Evolutionary conservation across 139 green algal species (phyloP), one percentile per base, ranked within the genome.

Genomic region (Pseudopediastrum boryanum): DNA sequence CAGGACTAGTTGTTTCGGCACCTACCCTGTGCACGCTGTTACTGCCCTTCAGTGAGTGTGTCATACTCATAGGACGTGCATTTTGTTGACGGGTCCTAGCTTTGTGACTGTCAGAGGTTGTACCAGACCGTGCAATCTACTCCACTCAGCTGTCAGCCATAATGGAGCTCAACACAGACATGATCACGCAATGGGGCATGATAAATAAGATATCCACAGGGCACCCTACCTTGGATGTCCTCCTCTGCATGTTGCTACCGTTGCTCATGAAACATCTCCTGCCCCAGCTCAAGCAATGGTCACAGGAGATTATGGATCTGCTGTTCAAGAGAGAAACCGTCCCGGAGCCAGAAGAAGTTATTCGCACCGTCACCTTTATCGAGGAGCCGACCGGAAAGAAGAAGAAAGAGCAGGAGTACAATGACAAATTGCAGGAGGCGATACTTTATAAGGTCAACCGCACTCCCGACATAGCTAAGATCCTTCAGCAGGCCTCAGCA

Each of bases 161-260:
- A 9, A 62, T 64, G 54, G 54, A 64, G 54, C 33, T 64, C 21
- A 64, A 64, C 19, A 39, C 54, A 36, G 54, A 64, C 54, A 7
- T 64, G 54, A 23, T 68, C 29, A 41, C 43, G 59, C 59, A 77
- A 51, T 77, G 21, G 19, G 69, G 69, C 33, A 50, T 77, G 5
- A 79, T 79, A 42, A 48, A 29, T 27, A 79, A 79, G 71, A 36
- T 79, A 27, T 70, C 52, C 3, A 70, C 71, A 3, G 79, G 79
- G 23, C 44, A 85, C 66, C 41, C 54, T 19, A 35, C 63, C 21
- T 59, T 87, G 10, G 83, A 87, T 42, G 63, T 83, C 13, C 25
- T 78, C 21, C 71, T 87, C 2, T 62, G 77, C 35, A 80, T 87
- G 68, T 50, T 84, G 8, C 21, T 87, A 31, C 83, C 83, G 9